Base-by-base conservation (phyloP, 1,284 basidiomycete species). In the Boletellus sp. region DNA sequence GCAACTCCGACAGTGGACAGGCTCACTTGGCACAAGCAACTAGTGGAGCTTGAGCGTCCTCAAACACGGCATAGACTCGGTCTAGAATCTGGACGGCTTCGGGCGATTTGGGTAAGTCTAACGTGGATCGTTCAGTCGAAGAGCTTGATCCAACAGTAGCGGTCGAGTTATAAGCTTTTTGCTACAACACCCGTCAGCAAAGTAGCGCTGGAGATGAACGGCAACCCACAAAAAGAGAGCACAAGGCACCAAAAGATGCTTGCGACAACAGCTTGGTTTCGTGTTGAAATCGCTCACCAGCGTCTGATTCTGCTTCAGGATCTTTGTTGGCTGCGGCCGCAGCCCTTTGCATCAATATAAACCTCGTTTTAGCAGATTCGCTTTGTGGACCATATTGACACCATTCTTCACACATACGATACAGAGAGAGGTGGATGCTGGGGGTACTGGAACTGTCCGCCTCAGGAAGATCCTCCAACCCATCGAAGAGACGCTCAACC, bases 361-460 rank as follows among this genome's bases (percentile, higher is more conserved):
- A 72, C 42, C 89, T 80, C 49, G 85, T 87, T 61, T 84, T 88
- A 21, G 84, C 80, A 13, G 74, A 71, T 50, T 91, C 90, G 1
- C 82, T 79, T 56, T 91, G 81, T 38, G 82, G 79, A 7, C 90
- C 91, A 44, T 90, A 77, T 55, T 89, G 84, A 64, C 94, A 95
- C 94, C 94, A 97, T 56, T 95, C 93, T 64, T 93, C 89, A 58
- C 93, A 94, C 34, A 93, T 72, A 36, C 86, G 80, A 67, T 91
- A 96, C 41, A 97, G 72, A 8, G 84, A 79, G 8, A 93, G 73
- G 56, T 92, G 84, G 68, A 85, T 83, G 45, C 90, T 81, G 8
- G 79, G 72, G 4, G 87, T 82, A 44, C 91, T 82, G 63, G 90
- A 91, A 2, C 84, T 74, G 47, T 92, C 90, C 2, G 82, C 82